These are phyloP conservation scores for Diaporthe vaccinii DNA, from an alignment of 2,329 filamentous ascomycete species.

Conservation along the genomic window DNA sequence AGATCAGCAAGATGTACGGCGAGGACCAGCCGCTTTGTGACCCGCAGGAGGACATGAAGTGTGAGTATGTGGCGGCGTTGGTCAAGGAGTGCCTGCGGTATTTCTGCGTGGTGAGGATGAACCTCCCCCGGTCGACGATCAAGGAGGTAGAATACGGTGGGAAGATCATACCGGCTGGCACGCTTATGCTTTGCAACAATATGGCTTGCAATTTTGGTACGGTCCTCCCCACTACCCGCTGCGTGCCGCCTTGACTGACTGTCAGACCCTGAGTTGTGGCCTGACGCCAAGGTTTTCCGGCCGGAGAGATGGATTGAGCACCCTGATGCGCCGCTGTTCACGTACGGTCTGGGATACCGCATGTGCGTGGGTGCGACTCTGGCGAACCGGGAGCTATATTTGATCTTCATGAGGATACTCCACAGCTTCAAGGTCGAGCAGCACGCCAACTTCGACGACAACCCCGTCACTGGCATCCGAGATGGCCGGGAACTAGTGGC, in stretches of 20 bases:
- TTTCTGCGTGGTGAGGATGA: constrained; percentile 73
- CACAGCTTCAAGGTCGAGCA: constrained; percentile 17
- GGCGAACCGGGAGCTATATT: not conserved
- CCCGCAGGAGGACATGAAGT: constrained; percentile 73
- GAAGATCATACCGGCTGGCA: constrained; percentile 71
- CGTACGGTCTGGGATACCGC: not conserved
- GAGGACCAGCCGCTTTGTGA: constrained; percentile 67
- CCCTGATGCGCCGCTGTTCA: not conserved
- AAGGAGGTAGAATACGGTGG: constrained; percentile 71
- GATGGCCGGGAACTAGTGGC: constrained; percentile 6
- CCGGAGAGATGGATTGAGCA: constrained; percentile 17
- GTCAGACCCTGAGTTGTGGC: not conserved
- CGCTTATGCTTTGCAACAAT: constrained; percentile 44
- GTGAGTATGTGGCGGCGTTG: constrained; percentile 72
- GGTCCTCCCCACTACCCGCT: not conserved
- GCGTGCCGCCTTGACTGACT: not conserved
- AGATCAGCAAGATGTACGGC: constrained; percentile 58
- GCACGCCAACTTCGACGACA: not conserved
- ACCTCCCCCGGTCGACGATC: constrained; percentile 72
- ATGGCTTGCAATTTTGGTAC: constrained; percentile 21
- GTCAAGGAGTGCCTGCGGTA: constrained; percentile 73
- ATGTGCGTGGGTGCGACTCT: constrained; percentile 4
- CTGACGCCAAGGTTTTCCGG: not conserved
- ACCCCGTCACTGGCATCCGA: not conserved
- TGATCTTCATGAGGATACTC: constrained; percentile 8